Conservation (phyloP, 2,329 filamentous ascomycete species). For the Biscogniauxia mediterranea region DNA sequence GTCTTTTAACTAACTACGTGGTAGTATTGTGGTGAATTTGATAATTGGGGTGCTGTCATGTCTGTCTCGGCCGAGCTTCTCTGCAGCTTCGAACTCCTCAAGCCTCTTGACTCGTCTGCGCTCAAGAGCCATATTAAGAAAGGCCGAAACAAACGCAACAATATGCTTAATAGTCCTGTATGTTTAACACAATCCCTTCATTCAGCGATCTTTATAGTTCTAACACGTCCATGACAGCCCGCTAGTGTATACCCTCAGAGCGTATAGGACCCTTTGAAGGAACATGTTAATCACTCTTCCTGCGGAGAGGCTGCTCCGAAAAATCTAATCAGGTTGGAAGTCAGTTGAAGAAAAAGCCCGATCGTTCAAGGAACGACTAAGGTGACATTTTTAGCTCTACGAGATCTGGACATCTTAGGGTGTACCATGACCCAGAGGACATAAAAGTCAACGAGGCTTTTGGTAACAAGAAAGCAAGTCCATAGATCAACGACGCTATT, state of each 20-base stretch:
- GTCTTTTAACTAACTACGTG: constrained; percentile 20
- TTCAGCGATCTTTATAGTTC: neutral
- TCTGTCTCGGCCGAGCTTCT: constrained; percentile 90
- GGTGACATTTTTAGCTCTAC: neutral
- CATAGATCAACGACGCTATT: neutral
- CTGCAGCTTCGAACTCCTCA: constrained; percentile 95
- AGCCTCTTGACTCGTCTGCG: constrained; percentile 92
- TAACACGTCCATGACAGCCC: constrained; percentile 39
- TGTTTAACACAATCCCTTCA: constrained; percentile 39
- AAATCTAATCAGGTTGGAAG: neutral
- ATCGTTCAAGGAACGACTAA: neutral
- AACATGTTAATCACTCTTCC: constrained; percentile 6
- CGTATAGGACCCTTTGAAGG: constrained; percentile 37
- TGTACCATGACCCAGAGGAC: neutral
- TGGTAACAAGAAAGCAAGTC: neutral
- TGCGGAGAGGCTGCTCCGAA: neutral
- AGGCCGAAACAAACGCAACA: constrained; percentile 89
- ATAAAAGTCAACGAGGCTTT: neutral
- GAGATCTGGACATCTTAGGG: neutral
- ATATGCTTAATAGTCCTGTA: constrained; percentile 94
- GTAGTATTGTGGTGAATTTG: constrained; percentile 96
- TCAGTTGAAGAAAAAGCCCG: neutral
- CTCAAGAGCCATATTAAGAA: constrained; percentile 99
- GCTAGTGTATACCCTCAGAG: constrained; percentile 57
- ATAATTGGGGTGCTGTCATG: constrained; percentile 99